Conservation (phyloP, 1,284 basidiomycete genomes). For the Leucoagaricus sp. region DNA sequence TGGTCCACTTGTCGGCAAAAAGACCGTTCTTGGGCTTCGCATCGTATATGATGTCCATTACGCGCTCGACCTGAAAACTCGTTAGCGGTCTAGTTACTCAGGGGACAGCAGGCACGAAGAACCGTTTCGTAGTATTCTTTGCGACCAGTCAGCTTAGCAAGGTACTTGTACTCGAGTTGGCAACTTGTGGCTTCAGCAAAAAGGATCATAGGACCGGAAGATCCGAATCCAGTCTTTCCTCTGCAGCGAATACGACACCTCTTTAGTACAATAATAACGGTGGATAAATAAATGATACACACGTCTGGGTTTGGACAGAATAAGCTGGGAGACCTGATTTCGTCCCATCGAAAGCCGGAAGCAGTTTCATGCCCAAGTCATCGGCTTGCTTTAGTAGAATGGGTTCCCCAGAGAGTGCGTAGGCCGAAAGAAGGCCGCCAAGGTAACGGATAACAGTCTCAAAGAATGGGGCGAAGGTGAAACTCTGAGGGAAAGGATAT, state of each 20-base stretch:
- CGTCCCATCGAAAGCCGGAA: conserved; percentile 52
- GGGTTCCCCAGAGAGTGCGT: conserved; percentile 63
- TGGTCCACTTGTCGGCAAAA: conserved; percentile 44
- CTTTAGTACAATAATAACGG: background rate
- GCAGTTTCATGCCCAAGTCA: conserved; percentile 46
- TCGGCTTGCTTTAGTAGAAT: conserved; percentile 52
- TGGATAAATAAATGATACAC: conserved; percentile 9
- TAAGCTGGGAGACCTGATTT: conserved; percentile 50
- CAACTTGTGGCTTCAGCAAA: conserved; percentile 53
- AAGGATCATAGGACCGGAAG: conserved; percentile 21
- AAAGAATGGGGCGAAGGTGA: conserved; percentile 56
- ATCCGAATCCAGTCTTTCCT: conserved; percentile 19
- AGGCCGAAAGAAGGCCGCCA: conserved; percentile 70
- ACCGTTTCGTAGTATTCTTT: conserved; percentile 52
- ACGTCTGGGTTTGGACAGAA: conserved; percentile 44
- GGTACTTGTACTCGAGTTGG: conserved; percentile 64
- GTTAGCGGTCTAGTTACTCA: background rate
- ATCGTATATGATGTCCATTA: conserved; percentile 49
- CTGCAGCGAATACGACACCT: background rate
- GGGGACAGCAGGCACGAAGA: conserved; percentile 7
- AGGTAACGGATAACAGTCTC: conserved; percentile 80
- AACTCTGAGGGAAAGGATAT: conserved; percentile 21
- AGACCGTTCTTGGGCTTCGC: conserved; percentile 40
- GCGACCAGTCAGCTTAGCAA: conserved; percentile 61
- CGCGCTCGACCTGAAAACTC: conserved; percentile 40